Conservation (phyloP, 106 monocot genomes). For the Dendrobium huoshanense region DNA sequence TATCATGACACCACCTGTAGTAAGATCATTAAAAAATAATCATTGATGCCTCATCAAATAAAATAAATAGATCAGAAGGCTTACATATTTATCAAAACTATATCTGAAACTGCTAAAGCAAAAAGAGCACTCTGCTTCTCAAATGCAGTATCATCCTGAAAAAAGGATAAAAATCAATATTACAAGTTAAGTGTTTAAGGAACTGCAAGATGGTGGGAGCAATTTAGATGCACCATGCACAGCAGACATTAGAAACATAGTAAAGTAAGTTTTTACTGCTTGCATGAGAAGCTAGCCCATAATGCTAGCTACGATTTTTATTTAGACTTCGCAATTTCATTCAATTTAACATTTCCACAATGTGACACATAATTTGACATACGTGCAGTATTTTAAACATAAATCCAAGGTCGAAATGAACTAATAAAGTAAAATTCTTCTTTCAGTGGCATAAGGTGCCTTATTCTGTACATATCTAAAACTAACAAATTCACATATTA, state of each 20-base stretch:
- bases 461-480: neutral
- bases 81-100: constrained; percentile 97
- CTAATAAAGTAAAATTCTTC: neutral
- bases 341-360: neutral
- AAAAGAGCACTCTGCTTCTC: constrained; percentile 99
- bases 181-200: neutral
- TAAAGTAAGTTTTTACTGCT: neutral
- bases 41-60: constrained; percentile 1
- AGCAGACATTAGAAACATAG: neutral
- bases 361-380: neutral
- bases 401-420: neutral
- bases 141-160: constrained; percentile 97
- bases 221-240: neutral
- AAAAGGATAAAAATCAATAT: neutral
- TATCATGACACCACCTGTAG: constrained; percentile 97
- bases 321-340: neutral
- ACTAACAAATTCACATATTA: constrained; percentile 1
- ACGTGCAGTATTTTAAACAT: neutral
- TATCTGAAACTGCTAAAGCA: constrained; percentile 93
- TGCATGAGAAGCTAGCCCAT: neutral
- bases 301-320: neutral
- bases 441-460: neutral
- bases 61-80: constrained; percentile 11
- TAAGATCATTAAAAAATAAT: neutral
- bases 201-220: neutral